Evolutionary conservation across 2,329 filamentous ascomycete species (phyloP).

Genomic region (Xylariales sp.): DNA sequence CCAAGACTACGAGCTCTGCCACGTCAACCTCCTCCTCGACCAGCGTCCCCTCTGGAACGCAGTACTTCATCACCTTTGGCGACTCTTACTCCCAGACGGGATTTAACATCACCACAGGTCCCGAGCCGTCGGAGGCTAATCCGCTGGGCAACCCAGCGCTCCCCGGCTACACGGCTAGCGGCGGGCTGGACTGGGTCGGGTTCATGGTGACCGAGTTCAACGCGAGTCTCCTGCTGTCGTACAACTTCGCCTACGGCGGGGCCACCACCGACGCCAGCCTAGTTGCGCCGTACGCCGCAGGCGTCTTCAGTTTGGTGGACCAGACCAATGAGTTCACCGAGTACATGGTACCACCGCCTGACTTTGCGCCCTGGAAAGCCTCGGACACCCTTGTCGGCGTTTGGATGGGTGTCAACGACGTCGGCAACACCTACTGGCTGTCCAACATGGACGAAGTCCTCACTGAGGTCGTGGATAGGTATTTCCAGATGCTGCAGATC

Average conservation of each 20-base stretch:
- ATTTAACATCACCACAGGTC: conserved; percentile 1
- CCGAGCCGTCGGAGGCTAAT: conserved; percentile 41
- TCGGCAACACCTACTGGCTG: conserved; percentile 23
- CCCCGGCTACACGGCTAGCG: conserved; percentile 41
- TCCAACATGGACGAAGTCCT: conserved; percentile 13
- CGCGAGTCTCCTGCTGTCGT: conserved; percentile 29
- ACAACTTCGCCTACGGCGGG: conserved; percentile 38
- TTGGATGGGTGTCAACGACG: conserved; percentile 25
- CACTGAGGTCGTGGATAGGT: conserved; percentile 10
- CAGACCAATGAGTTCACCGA: conserved; percentile 23
- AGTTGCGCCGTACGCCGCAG: conserved; percentile 39
- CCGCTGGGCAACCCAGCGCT: conserved; percentile 58
- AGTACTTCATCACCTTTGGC: conserved; percentile 5
- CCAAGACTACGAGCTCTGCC: too few species aligned
- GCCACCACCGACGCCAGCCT: conserved; percentile 38
- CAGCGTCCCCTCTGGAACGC: too few species aligned
- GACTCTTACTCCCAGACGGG: conserved; percentile 6
- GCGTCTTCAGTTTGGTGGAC: conserved; percentile 36
- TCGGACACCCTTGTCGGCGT: conserved; percentile 18
- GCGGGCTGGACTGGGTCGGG: conserved; percentile 40
- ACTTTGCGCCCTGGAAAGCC: conserved; percentile 11
- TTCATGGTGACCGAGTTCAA: conserved; percentile 31
- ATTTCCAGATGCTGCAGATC: conserved; percentile 12
- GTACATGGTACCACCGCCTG: conserved; percentile 9
- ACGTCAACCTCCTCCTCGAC: too few species aligned